Evolutionary conservation across 1,284 basidiomycete species (phyloP).

Genomic region (Austroboletus novae-zelandiae): DNA sequence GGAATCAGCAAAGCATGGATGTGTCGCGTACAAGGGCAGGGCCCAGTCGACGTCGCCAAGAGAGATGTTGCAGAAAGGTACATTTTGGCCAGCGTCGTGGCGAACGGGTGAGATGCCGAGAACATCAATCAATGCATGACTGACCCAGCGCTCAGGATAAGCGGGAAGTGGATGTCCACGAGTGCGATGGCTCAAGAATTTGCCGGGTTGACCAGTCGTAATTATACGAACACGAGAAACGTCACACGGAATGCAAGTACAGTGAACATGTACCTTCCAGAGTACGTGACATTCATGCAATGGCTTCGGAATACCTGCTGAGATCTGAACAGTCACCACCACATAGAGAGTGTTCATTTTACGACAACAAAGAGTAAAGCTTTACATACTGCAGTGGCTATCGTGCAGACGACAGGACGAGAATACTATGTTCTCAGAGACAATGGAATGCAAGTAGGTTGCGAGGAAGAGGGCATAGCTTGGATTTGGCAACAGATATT

Average conservation of each 20-base stretch:
- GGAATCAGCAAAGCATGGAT: slow-evolving; percentile 69
- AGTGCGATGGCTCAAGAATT: slow-evolving; percentile 65
- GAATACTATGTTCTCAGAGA: slow-evolving; percentile 68
- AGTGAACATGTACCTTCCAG: slow-evolving; percentile 61
- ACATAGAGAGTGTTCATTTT: slow-evolving; percentile 74
- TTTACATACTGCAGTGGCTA: slow-evolving; percentile 62
- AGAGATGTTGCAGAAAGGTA: slow-evolving; percentile 55
- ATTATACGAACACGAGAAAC: slow-evolving; percentile 11
- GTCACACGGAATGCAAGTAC: slow-evolving; percentile 37
- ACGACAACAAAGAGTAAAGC: slow-evolving; percentile 36
- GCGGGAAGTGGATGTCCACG: slow-evolving; percentile 62
- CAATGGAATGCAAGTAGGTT: slow-evolving; percentile 73
- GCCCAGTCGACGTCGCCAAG: slow-evolving; percentile 42
- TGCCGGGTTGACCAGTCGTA: slow-evolving; percentile 42
- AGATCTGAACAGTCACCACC: slow-evolving; percentile 54
- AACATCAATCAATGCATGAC: not conserved
- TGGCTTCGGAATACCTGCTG: not conserved
- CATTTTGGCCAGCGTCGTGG: slow-evolving; percentile 61
- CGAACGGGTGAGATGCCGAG: slow-evolving; percentile 50
- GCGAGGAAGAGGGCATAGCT: slow-evolving; percentile 68
- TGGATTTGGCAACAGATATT: slow-evolving; percentile 59
- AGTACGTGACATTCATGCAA: slow-evolving; percentile 38
- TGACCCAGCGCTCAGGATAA: slow-evolving; percentile 44
- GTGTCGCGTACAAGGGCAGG: slow-evolving; percentile 42
- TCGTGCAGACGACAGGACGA: slow-evolving; percentile 61